Base-by-base conservation (phyloP, 2,329 filamentous ascomycete genomes). In the Cordyceps fumosorosea region DNA sequence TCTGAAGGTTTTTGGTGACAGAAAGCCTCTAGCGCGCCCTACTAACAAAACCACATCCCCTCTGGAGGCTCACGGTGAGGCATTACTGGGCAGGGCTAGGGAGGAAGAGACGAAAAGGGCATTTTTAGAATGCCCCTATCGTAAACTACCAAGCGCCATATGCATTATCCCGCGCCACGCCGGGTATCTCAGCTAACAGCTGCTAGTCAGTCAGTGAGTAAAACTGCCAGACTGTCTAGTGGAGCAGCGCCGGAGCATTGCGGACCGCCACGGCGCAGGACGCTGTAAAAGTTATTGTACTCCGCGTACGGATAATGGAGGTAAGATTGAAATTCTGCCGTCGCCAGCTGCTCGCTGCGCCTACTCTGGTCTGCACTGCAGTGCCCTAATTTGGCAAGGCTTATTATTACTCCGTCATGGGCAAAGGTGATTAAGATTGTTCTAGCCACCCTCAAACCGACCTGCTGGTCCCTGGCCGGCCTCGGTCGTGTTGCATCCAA, bases 161-260 rank as follows among this genome's bases (percentile, higher is more conserved):
- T 48, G 42, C 40, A 34, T 47, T 45, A 4, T 34, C 57, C 1
- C 26, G 20, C n/a, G 22, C 26, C 11, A 37, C 20, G 22, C 37
- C 48, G 51, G 57, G 57, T 60, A 60, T 60, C 57, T 53, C 37
- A 34, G 57, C 47, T 60, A 60, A 37, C 20, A 20, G 42, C 40
- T 45, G 11, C 18, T 47, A 47, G 16, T n/a, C 44, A 47, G 44
- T 6, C n/a, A 20, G 18, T 16, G 40, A n/a, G 18, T 44, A 44
- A 18, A 18, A 18, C 40, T 4, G 42, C 22, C 22, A 22, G 53
- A 26, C 50, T 26, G 14, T 47, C 40, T n/a, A 16, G 56, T 58
- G 56, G 57, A 54, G 58, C 53, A 20, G 29, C 48, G 40, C 50
- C 48, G 57, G 57, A 59, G 56, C 37, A 59, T 44, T 59, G 56